Evolutionary conservation across 306 rosid species (phyloP).

Genomic region (Leucaena leucocephala): DNA sequence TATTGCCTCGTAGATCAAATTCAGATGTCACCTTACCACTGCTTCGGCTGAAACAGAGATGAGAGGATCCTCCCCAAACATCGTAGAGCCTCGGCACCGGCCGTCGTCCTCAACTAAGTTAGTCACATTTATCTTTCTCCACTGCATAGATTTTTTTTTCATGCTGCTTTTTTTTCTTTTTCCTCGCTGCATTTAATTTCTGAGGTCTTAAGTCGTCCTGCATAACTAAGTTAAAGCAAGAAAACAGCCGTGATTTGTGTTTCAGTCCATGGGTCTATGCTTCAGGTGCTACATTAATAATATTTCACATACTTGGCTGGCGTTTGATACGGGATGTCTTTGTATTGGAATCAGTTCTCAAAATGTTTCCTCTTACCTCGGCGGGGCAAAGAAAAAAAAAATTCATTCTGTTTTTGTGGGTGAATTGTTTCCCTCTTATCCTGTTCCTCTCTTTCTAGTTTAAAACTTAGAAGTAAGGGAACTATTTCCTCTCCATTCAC

Average conservation of each 20-base stretch:
- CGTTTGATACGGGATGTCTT: background rate
- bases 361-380: background rate
- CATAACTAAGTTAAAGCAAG: background rate
- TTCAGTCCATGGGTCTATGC: background rate
- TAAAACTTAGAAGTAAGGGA: background rate
- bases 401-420: background rate
- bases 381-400: too few relatives aligned
- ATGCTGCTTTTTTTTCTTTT: background rate
- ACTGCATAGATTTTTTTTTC: background rate
- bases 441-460: background rate
- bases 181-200: background rate
- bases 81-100: constrained; percentile 78
- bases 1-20: constrained; percentile 1
- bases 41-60: constrained; percentile 48
- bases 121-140: constrained; percentile 24
- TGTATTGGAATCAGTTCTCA: background rate
- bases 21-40: constrained; percentile 35
- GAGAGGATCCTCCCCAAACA: constrained; percentile 66
- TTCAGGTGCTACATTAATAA: background rate
- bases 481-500: background rate
- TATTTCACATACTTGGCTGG: background rate
- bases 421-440: too few relatives aligned
- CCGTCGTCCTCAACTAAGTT: constrained; percentile 62
- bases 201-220: background rate
- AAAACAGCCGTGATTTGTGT: constrained; percentile 7